phyloP scores from a whole-genome alignment of 2,329 filamentous ascomycete species.

The Microsporum ferrugineum region DNA sequence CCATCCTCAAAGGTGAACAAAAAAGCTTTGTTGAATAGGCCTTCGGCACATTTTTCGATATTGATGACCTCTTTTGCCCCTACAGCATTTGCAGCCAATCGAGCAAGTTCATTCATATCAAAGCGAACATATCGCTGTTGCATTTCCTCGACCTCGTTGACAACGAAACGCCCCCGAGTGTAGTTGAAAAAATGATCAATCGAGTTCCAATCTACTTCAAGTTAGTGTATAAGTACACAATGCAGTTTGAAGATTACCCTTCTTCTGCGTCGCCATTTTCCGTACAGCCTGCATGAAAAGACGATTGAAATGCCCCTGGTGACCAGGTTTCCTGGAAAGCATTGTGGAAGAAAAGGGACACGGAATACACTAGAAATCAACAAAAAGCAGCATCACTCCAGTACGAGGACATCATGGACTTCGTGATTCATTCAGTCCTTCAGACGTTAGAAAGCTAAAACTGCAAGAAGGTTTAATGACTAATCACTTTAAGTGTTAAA shows the following conservation, averaged over 20 bases:
- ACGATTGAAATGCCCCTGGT: background rate
- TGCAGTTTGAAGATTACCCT: background rate
- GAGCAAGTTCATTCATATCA: constrained; percentile 25
- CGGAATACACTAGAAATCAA: too few relatives aligned
- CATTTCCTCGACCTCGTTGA: constrained; percentile 3
- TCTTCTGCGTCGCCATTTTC: background rate
- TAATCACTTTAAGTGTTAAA: background rate
- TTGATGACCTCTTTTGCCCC: constrained; percentile 22
- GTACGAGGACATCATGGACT: too few relatives aligned
- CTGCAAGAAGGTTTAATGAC: background rate
- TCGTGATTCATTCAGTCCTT: too few relatives aligned
- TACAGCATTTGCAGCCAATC: constrained; percentile 21
- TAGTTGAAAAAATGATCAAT: constrained; percentile 14
- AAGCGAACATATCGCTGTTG: constrained; percentile 15
- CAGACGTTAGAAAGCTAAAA: too few relatives aligned
- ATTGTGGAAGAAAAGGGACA: background rate
- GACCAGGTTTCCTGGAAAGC: background rate
- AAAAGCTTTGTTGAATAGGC: constrained; percentile 27
- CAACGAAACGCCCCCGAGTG: constrained; percentile 8
- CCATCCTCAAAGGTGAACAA: constrained; percentile 25
- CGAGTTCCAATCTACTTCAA: constrained; percentile 19
- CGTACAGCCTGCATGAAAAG: background rate
- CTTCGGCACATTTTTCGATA: constrained; percentile 26
- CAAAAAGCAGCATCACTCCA: too few relatives aligned
- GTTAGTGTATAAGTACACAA: background rate